Percentiles rank a stretch among this genome's conserved stretches.
Conservation (phyloP, 768 basidiomycete genomes). For the Lentinula raphanica region DNA sequence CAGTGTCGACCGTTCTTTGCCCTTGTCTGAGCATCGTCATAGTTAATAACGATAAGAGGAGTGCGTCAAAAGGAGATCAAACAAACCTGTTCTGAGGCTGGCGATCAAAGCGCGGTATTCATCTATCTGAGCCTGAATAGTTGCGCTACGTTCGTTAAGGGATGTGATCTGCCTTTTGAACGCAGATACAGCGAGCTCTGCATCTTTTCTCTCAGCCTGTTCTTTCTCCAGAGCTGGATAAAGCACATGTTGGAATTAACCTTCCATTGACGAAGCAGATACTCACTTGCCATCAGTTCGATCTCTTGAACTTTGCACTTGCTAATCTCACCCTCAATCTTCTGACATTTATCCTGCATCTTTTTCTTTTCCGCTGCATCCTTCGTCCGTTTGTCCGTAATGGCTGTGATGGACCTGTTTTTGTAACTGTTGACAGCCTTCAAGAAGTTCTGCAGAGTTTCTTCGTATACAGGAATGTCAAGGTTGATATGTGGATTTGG, state of each 20-base stretch:
- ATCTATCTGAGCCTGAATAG: constrained; percentile 66
- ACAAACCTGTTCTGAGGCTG: constrained; percentile 59
- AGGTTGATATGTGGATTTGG: constrained; percentile 58
- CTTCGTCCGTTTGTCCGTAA: constrained; percentile 59
- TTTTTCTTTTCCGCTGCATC: constrained; percentile 62
- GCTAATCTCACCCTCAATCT: constrained; percentile 64
- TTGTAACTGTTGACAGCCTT: constrained; percentile 71
- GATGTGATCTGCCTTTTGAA: constrained; percentile 64
- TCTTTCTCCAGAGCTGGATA: constrained; percentile 58
- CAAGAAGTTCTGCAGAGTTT: constrained; percentile 66
- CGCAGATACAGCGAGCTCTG: constrained; percentile 53
- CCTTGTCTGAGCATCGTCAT: constrained; percentile 59
- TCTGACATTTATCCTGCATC: constrained; percentile 53
- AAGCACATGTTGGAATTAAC: not conserved
- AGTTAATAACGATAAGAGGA: not conserved
- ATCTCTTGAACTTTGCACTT: constrained; percentile 77
- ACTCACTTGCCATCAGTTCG: constrained; percentile 64
- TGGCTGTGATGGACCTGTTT: constrained; percentile 60
- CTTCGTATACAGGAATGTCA: constrained; percentile 54
- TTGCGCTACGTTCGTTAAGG: constrained; percentile 51
- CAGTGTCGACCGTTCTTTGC: constrained; percentile 56
- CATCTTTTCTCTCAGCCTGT: constrained; percentile 67
- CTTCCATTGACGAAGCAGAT: not conserved
- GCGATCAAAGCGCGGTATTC: constrained; percentile 59
- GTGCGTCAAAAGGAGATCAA: not conserved